A percentile compares a stretch with the other conserved stretches of the same genome.
Evolutionary conservation across 306 rosid species (phyloP).

Genomic region (Hippophae tibetana): DNA sequence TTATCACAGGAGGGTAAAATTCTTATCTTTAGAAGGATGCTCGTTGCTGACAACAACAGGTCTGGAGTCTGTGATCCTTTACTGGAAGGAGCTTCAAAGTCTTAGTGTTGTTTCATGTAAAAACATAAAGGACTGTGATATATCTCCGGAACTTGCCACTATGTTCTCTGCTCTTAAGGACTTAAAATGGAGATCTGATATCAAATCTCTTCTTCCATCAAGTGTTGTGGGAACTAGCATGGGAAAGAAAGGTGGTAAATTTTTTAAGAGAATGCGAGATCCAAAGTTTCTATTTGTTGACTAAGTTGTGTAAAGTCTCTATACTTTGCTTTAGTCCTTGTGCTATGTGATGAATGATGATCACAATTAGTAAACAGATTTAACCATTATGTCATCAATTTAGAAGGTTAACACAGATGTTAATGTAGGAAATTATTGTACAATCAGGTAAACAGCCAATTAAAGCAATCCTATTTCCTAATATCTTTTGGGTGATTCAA

Average conservation of each 20-base stretch:
- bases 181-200: slow-evolving; percentile 78
- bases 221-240: slow-evolving; percentile 42
- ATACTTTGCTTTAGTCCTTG: slow-evolving; percentile 15
- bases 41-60: slow-evolving; percentile 68
- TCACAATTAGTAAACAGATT: slow-evolving; percentile 17
- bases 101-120: slow-evolving; percentile 73
- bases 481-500: too few relatives aligned
- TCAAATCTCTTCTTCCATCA: slow-evolving; percentile 47
- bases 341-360: neutral
- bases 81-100: slow-evolving; percentile 62
- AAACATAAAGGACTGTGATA: slow-evolving; percentile 56
- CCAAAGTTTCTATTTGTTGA: slow-evolving; percentile 22
- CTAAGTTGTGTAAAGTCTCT: slow-evolving; percentile 6
- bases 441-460: too few relatives aligned
- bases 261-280: slow-evolving; percentile 49
- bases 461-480: too few relatives aligned
- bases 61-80: slow-evolving; percentile 54
- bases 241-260: slow-evolving; percentile 73
- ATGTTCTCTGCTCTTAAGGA: slow-evolving; percentile 56
- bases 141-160: slow-evolving; percentile 54
- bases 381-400: slow-evolving; percentile 16
- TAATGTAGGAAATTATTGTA: slow-evolving; percentile 10
- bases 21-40: slow-evolving; percentile 66
- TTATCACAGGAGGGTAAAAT: slow-evolving; percentile 61
- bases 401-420: slow-evolving; percentile 33